phyloP scores from a whole-genome alignment of 2,329 filamentous ascomycete species.

The Cladophialophora bantiana region DNA sequence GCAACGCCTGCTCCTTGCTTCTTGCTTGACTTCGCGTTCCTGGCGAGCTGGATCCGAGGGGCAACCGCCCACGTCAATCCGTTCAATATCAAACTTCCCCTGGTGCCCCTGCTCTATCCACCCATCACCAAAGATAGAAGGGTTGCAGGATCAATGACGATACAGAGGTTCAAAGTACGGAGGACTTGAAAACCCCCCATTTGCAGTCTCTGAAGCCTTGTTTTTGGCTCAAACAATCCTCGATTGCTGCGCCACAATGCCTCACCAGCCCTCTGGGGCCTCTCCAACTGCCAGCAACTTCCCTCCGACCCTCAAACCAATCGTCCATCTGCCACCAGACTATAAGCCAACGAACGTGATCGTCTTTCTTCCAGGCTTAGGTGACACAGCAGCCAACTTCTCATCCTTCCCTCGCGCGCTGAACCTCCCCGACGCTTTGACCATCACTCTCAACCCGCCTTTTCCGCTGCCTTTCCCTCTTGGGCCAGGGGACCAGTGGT shows the following conservation, averaged over 20 bases:
- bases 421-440: conserved; percentile 76
- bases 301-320: conserved; percentile 50
- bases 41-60: not conserved
- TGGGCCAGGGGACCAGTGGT: conserved; percentile 67
- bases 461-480: conserved; percentile 72
- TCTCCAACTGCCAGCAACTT: conserved; percentile 50
- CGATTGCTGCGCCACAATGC: conserved; percentile 31
- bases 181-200: conserved; percentile 42
- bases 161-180: not conserved
- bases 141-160: conserved; percentile 9
- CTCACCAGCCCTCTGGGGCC: conserved; percentile 4
- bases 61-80: not conserved
- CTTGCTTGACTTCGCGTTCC: conserved; percentile 10
- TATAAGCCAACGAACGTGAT: conserved; percentile 63
- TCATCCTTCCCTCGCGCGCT: conserved; percentile 71
- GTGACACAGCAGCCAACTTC: conserved; percentile 75
- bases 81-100: conserved; percentile 3
- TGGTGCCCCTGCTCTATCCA: not conserved
- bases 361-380: conserved; percentile 82
- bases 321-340: conserved; percentile 50
- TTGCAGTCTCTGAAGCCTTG: not conserved
- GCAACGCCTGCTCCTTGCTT: not conserved
- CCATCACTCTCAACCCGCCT: conserved; percentile 76
- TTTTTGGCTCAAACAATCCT: not conserved
- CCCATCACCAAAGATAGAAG: not conserved